Evolutionary conservation across 2,329 filamentous ascomycete genomes (phyloP), one percentile per base, ranked within the genome.

Genomic region (Aspergillus quadrilineatus): DNA sequence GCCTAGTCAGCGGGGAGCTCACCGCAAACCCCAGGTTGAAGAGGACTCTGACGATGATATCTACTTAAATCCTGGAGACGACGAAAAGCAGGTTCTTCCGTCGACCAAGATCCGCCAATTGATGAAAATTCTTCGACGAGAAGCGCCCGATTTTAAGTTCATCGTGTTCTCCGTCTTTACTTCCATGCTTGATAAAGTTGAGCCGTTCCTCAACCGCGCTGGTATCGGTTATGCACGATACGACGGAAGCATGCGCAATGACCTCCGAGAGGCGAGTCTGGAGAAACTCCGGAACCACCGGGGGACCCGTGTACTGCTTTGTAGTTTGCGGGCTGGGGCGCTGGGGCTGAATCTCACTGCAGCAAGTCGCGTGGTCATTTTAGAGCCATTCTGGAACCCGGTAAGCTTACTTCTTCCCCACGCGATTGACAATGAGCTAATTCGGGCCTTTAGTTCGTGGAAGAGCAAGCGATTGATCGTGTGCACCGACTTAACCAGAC

Each of bases 161-260:
- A 99, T 99, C 67, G 92, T 99, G 61, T 99, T 99, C 76, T 96
- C 92, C 1, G 91, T 97, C 67, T 99, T 99, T 76, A 99, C 94
- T 0, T 94, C 91, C 0, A 99, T 99, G 94, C 85, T 99, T 45
- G 90, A 97, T 76, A 86, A 97, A 29, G 87, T 99, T 60, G 92
- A 97, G 71, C 94, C 94, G 2, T 97, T 97, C 75, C 80, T 99
- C 58, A 81, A 82, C 45, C 82, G 85, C 48, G 86, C 88, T 12
- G 85, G 86, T 12, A 88, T 96, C 73, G 83, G 82, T 59, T 96
- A 89, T 69, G 90, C 90, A 14, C 89, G 94, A 53, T 99, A 99
- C 74, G 94, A 99, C 70, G 94, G 94, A 55, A 85, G 86, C 65
- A 99, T 99, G 94, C 85, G 86, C 69, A 97, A 97, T 70, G 93